Evolutionary conservation across 371 early-diverging fungal species (phyloP).

Genomic region (Chytridium lagenaria): DNA sequence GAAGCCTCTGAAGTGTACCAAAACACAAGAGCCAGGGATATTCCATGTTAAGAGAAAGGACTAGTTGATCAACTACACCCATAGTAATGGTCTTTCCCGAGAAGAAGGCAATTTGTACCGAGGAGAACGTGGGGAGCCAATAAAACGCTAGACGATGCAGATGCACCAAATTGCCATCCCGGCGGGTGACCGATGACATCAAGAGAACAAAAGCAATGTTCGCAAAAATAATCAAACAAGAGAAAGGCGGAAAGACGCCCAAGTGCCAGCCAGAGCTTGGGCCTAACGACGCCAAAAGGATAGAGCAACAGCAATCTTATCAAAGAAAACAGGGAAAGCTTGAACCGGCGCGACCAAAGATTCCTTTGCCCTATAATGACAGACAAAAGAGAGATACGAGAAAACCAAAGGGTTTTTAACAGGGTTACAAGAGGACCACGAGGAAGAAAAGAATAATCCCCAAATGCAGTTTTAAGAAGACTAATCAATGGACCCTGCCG

Average conservation of each 20-base stretch:
- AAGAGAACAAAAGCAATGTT: neutral
- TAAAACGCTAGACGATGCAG: neutral
- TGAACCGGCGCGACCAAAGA: neutral
- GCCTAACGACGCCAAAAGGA: neutral
- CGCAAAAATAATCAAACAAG: neutral
- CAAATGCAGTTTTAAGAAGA: neutral
- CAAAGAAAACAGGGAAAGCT: neutral
- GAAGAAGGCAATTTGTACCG: neutral
- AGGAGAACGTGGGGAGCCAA: neutral
- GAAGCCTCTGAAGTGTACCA: neutral
- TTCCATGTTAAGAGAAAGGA: neutral
- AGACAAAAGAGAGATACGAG: neutral
- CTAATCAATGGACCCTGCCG: neutral
- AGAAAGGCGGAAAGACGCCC: neutral
- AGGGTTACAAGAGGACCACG: neutral
- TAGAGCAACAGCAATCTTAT: neutral
- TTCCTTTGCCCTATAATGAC: neutral
- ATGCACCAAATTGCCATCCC: neutral
- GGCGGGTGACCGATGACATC: neutral
- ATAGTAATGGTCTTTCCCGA: neutral
- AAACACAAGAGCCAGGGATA: neutral
- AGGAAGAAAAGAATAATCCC: too few relatives aligned
- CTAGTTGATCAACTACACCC: neutral
- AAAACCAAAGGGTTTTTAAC: neutral
- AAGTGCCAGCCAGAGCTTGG: neutral